Evolutionary conservation across 2,329 filamentous ascomycete genomes (phyloP), one percentile per base, ranked within the genome.

Genomic region (Colletotrichum tabaci): DNA sequence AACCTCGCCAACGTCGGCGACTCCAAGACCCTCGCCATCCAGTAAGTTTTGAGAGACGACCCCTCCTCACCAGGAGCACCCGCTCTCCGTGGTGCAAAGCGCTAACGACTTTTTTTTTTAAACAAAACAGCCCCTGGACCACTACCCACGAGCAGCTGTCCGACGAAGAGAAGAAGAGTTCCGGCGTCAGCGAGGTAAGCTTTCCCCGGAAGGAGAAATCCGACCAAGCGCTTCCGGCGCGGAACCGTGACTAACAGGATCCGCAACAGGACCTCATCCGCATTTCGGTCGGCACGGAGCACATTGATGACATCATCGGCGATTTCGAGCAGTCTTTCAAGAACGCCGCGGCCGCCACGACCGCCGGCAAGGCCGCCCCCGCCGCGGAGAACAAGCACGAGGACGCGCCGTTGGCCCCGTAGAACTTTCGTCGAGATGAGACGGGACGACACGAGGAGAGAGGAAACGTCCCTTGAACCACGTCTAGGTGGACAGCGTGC

Each of bases 1-100:
- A 98, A 98, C 84, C 86, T 98, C 76, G 96, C 96, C 69, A 99
- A 99, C 80, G 95, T 98, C 38, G 96, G 96, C 69, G 96, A 98
- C 81, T 94, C 93, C 60, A 98, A 98, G 89, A 97, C 95, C 8
- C 86, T 98, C 74, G 95, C 95, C 30, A 97, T 98, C 77, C 95
- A 98, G 82, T 84, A 63, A 76, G 82, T 38, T 38, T 38, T 78
- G 10, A 1, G 21, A n/a, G 35, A 38, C 8, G 35, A 38, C 35
- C 35, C 35, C 35, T 35, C 35, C 35, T 38, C 1, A 23, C 23
- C 9, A 3, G n/a, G 18, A 65, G 16, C 6, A 40, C 18, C 26
- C n/a, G 46, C 44, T 61, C 23, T 18, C 12, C 9, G n/a, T 15
- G 8, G 8, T 21, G 13, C 4, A 26, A 2, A 12, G 21, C 3